Conservation (phyloP, 1,284 basidiomycete species). For the Salmacisia buchloeana region DNA sequence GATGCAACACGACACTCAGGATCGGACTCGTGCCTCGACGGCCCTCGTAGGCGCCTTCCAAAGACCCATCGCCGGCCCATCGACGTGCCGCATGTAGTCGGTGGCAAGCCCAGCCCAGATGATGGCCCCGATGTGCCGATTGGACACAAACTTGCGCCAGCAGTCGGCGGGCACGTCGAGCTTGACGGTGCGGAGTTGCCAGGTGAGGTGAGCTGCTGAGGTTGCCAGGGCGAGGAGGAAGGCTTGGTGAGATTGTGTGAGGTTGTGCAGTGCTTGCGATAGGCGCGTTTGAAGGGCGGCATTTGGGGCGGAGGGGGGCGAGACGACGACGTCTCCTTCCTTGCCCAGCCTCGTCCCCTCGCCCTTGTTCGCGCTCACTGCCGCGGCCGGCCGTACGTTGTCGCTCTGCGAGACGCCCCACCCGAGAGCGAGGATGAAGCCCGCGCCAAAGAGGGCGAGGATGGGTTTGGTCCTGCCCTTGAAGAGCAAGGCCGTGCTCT, state of each 20-base stretch:
- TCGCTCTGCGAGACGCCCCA: slow-evolving; percentile 56
- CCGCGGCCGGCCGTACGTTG: not conserved
- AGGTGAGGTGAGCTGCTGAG: slow-evolving; percentile 71
- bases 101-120: slow-evolving; percentile 75
- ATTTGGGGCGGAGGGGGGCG: not conserved
- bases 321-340: not conserved
- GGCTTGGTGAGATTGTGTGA: slow-evolving; percentile 65
- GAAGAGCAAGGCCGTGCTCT: slow-evolving; percentile 88
- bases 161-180: slow-evolving; percentile 77
- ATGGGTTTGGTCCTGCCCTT: slow-evolving; percentile 66
- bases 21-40: too few species aligned
- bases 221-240: slow-evolving; percentile 68
- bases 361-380: not conserved
- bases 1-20: too few species aligned
- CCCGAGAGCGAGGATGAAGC: slow-evolving; percentile 69
- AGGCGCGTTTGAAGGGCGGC: slow-evolving; percentile 55
- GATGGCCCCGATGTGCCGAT: slow-evolving; percentile 82
- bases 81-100: slow-evolving; percentile 62
- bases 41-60: slow-evolving; percentile 5
- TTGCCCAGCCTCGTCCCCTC: not conserved
- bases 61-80: not conserved
- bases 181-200: slow-evolving; percentile 65
- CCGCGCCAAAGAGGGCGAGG: slow-evolving; percentile 67
- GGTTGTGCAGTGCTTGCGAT: too few species aligned
- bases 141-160: slow-evolving; percentile 83